These are phyloP conservation scores for Scenedesmus sp. DNA, from an alignment of 163 green algal genomes.

Conservation along the genomic window DNA sequence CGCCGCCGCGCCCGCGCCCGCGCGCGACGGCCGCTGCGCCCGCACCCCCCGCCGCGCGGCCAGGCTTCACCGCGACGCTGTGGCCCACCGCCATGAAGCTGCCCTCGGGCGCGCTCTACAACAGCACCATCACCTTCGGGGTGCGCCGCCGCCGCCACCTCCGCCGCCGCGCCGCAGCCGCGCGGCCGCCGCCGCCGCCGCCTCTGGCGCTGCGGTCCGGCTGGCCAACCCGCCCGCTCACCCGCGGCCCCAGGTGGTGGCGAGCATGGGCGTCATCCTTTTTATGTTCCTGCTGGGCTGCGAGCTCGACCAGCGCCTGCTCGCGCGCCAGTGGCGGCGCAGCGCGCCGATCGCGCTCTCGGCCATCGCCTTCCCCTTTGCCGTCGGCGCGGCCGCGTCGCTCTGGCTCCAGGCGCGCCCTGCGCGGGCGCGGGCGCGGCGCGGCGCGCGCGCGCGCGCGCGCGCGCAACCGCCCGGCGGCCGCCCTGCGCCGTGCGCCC, in stretches of 20 bases:
- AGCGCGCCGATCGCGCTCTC: conserved; percentile 21
- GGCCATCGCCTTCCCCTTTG: conserved; percentile 34
- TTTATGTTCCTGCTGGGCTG: conserved; percentile 44
- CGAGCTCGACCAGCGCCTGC: conserved; percentile 30
- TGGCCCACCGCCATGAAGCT: background rate
- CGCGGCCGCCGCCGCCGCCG: too few species aligned
- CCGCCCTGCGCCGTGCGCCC: background rate
- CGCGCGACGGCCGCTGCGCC: too few species aligned
- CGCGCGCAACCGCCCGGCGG: background rate
- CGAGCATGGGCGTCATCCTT: conserved; percentile 33
- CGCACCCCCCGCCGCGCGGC: too few species aligned
- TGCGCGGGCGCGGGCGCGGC: background rate
- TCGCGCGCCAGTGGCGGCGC: conserved; percentile 22
- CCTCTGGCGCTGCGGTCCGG: too few species aligned
- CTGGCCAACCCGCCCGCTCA: too few species aligned
- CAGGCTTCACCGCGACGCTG: background rate
- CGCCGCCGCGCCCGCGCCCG: too few species aligned
- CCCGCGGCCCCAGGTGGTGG: conserved; percentile 37
- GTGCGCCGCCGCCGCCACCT: too few species aligned
- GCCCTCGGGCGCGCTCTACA: too few species aligned
- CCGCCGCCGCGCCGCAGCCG: too few species aligned
- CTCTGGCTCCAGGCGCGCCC: conserved; percentile 25
- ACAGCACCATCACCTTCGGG: conserved; percentile 38
- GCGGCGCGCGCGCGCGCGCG: background rate
- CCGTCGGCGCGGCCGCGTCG: conserved; percentile 8